Conservation (phyloP, 768 basidiomycete species). For the Agaricus sinodeliciosus region DNA sequence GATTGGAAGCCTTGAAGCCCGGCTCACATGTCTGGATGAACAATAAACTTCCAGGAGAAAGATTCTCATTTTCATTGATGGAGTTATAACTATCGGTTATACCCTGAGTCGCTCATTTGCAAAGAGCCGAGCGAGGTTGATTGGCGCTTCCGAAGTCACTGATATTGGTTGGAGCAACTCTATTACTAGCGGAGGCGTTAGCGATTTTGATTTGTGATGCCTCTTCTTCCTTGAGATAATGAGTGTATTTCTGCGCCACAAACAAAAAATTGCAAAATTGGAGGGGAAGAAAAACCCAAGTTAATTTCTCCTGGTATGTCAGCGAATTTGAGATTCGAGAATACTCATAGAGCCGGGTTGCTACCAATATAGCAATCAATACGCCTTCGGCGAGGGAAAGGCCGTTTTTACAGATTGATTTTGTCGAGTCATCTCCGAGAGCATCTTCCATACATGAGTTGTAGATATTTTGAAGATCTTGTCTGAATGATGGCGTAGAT, state of each 20-base stretch:
- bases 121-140: constrained; percentile 5
- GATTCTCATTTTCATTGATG: too few species aligned
- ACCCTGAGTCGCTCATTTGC: background rate
- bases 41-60: background rate
- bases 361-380: constrained; percentile 35
- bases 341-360: constrained; percentile 36
- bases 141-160: background rate
- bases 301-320: background rate
- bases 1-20: too few species aligned
- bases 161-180: constrained; percentile 19
- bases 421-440: constrained; percentile 15
- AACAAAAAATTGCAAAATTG: constrained; percentile 37
- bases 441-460: constrained; percentile 30
- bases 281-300: constrained; percentile 4
- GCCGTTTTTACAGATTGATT: constrained; percentile 34
- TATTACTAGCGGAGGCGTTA: constrained; percentile 4
- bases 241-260: constrained; percentile 44
- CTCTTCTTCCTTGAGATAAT: constrained; percentile 36
- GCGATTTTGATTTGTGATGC: constrained; percentile 10
- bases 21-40: too few species aligned
- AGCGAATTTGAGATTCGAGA: constrained; percentile 6
- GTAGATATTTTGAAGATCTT: constrained; percentile 29
- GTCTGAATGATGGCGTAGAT: constrained; percentile 41
- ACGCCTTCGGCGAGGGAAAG: constrained; percentile 36
- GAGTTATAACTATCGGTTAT: too few species aligned